Evolutionary conservation across 768 basidiomycete genomes (phyloP).

Genomic region (Amanita subjunquillea): DNA sequence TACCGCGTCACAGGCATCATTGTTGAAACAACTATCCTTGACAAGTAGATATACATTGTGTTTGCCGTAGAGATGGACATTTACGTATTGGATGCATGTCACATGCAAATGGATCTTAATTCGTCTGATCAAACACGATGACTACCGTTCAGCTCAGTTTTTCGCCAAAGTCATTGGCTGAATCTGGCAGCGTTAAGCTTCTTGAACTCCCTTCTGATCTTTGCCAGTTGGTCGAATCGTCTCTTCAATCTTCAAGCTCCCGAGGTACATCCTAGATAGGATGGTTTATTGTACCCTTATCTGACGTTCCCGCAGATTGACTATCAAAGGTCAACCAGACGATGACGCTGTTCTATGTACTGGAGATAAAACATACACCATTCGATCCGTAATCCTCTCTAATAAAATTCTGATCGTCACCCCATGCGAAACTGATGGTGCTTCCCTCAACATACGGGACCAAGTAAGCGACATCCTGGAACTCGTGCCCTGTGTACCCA

Average conservation of each 20-base stretch:
- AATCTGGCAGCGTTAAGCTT: conserved; percentile 52
- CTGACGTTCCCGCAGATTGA: conserved; percentile 31
- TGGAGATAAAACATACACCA: conserved; percentile 60
- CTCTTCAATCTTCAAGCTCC: conserved; percentile 22
- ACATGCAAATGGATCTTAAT: not conserved
- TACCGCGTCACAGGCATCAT: conserved; percentile 90
- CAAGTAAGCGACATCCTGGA: conserved; percentile 81
- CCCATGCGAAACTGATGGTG: conserved; percentile 23
- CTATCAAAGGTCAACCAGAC: conserved; percentile 69
- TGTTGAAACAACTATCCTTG: conserved; percentile 77
- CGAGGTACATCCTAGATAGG: conserved; percentile 1
- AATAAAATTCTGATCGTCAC: conserved; percentile 78
- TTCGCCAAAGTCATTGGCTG: conserved; percentile 34
- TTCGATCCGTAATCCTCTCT: conserved; percentile 83
- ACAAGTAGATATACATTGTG: conserved; percentile 30
- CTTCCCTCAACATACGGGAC: conserved; percentile 47
- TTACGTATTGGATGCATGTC: not conserved
- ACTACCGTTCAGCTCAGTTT: conserved; percentile 41
- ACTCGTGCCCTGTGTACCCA: conserved; percentile 67
- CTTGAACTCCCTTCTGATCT: conserved; percentile 69
- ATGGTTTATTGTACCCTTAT: not conserved
- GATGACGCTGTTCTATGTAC: conserved; percentile 94
- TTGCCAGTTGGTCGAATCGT: conserved; percentile 47
- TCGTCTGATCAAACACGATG: conserved; percentile 20
- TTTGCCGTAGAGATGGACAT: not conserved